Evolutionary conservation across 2,329 filamentous ascomycete species (phyloP), one percentile per base, ranked within the genome.

Genomic region (Sclerotinia trifoliorum): DNA sequence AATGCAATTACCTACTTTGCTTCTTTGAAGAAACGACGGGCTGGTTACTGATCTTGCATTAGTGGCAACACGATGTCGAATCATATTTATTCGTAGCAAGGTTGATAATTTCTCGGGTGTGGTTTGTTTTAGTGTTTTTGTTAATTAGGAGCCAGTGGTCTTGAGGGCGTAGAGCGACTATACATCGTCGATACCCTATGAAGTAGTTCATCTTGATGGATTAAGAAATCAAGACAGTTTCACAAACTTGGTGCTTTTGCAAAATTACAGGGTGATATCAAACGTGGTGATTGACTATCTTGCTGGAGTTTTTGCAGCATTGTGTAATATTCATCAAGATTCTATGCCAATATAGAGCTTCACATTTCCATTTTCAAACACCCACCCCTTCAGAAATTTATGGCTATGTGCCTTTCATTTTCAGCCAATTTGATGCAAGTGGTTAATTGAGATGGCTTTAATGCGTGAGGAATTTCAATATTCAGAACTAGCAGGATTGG

Each of bases 201-300:
- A 26, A 65, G 64, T 73, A 66, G 68, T 72, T 72, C 60, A 67
- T 73, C 69, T 68, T 72, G 73, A 73, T 71, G 58, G 69, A 73
- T 74, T 75, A 75, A 69, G 69, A 71, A 74, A 72, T 71, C 69
- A 74, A 70, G 71, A 68, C 60, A 70, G 72, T 69, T 32, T 66
- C 17, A 58, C 29, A 51, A 66, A 35, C 21, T 32, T 56, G 49
- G 39, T 44, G 32, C 19, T 52, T 1, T 24, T 55, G 35, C 62
- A 65, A n/a, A 35, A 29, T 29, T 42, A 54, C 8, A 44, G 11
- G 17, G 19, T 65, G 49, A 55, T 29, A 21, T 55, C 6, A 55
- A 64, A 26, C 29, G 17, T 54, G 61, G 35, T 46, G n/a, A n/a
- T 10, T 11, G 21, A 39, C 26, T 11, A 24, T 49, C 21, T 11